Conservation (phyloP, 805 yeast genomes). For the Wickerhamiella spandovensis region DNA sequence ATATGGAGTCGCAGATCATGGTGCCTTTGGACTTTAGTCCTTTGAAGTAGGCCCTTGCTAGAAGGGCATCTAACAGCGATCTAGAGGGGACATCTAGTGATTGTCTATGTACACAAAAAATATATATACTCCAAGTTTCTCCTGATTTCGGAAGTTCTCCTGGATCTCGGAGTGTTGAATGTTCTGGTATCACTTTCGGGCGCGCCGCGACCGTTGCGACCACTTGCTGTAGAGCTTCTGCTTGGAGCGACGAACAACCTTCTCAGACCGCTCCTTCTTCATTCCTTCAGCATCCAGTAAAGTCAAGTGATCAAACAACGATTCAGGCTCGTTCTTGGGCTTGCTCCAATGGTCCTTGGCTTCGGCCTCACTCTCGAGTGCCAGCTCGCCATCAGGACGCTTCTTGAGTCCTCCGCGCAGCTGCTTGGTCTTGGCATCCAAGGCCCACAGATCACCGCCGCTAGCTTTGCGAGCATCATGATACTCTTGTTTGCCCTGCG, state of each 20-base stretch:
- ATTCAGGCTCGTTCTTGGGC: slow-evolving; percentile 3
- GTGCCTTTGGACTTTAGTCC: slow-evolving; percentile 31
- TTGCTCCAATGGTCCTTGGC: not conserved
- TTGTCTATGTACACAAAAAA: not conserved
- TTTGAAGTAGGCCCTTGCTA: slow-evolving; percentile 16
- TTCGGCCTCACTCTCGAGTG: not conserved
- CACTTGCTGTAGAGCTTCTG: slow-evolving; percentile 7
- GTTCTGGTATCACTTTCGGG: no score
- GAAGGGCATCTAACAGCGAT: no score
- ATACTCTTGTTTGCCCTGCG: slow-evolving; percentile 57
- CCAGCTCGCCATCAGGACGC: not conserved
- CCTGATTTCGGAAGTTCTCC: no score
- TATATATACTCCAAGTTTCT: no score
- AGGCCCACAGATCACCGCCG: slow-evolving; percentile 83
- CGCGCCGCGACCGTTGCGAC: not conserved
- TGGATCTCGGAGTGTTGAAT: no score
- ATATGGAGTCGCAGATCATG: slow-evolving; percentile 27
- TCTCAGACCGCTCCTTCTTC: slow-evolving; percentile 5
- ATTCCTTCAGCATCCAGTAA: slow-evolving; percentile 2
- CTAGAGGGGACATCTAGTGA: not conserved
- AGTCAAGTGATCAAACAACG: slow-evolving; percentile 5
- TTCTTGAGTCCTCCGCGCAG: slow-evolving; percentile 19
- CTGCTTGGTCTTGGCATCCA: slow-evolving; percentile 44
- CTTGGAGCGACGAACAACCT: slow-evolving; percentile 6
- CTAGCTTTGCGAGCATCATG: slow-evolving; percentile 81